These are phyloP conservation scores for Serendipita sp. DNA, from an alignment of 1,284 basidiomycete genomes.

Conservation along the genomic window DNA sequence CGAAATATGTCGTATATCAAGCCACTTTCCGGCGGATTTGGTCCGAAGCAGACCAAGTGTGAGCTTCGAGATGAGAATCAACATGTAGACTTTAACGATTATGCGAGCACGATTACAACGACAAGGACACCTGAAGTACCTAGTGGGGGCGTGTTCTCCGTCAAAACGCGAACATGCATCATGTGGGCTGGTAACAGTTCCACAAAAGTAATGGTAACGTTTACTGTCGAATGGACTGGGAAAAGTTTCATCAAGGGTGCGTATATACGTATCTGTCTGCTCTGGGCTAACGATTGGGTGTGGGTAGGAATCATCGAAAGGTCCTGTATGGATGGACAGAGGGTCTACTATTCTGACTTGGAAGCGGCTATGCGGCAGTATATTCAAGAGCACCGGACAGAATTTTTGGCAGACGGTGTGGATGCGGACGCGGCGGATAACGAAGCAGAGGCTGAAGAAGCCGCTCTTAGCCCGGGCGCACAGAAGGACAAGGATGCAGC, in stretches of 20 bases:
- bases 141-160: conserved; percentile 78
- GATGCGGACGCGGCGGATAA: conserved; percentile 22
- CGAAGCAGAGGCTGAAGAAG: conserved; percentile 19
- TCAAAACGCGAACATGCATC: conserved; percentile 89
- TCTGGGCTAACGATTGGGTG: neutral
- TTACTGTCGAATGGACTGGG: conserved; percentile 90
- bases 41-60: conserved; percentile 92
- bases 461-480: conserved; percentile 22
- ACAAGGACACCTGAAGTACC: conserved; percentile 93
- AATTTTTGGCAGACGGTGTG: conserved; percentile 78
- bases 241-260: conserved; percentile 89
- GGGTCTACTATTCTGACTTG: conserved; percentile 72
- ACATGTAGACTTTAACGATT: conserved; percentile 74
- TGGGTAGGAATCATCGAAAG: conserved; percentile 77
- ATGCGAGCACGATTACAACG: conserved; percentile 73
- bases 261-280: conserved; percentile 14
- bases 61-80: conserved; percentile 77
- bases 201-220: conserved; percentile 74
- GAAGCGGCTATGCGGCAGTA: conserved; percentile 77
- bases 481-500: conserved; percentile 14
- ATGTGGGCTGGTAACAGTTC: conserved; percentile 80
- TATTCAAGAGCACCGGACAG: conserved; percentile 74
- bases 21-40: conserved; percentile 75
- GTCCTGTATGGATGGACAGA: conserved; percentile 89
- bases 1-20: conserved; percentile 94